Evolutionary conservation across 2,329 filamentous ascomycete species (phyloP), one percentile per base, ranked within the genome.

Genomic region (Alternaria alternata): DNA sequence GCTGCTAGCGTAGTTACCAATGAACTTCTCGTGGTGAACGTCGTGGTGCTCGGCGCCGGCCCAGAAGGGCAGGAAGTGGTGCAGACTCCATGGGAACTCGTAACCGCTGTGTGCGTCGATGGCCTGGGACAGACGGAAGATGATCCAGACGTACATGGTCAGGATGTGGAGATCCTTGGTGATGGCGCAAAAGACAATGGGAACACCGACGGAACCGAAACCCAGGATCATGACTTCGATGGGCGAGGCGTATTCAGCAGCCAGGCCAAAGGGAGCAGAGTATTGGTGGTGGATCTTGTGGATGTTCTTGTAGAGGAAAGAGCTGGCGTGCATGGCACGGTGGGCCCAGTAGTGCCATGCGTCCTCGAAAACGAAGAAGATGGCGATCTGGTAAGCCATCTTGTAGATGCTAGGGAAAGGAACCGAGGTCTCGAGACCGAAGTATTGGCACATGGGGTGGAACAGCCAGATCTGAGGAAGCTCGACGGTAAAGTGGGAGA

Each of bases 271-370:
- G 18, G 95, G 95, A 12, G 95, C 95, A 38, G 93, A 97, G 85
- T 99, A 99, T 75, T 95, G 94, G 85, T 99, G 95, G 84, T 99
- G 95, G 72, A 99, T 94, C 85, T 99, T 99, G 87, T 99, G 95
- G 74, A 99, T 92, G 75, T 89, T 87, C 85, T 93, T 96, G 88
- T 99, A 99, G 6, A 99, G 89, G 67, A 66, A 72, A 39, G 93
- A 92, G 22, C 92, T 94, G 84, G 93, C 96, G 85, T 99, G 95
- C 82, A 99, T 88, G 43, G 87, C 88, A 71, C 95, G 93, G 83
- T 99, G 95, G 69, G 88, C 89, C 89, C 94, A 98, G 86, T 99
- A 99, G 82, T 99, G 95, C 95, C 95, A 99, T 68, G 94, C 84
- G 81, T 99, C 95, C 81, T 99, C 95, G 75, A 97, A 82, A 60